Percentiles rank a stretch among this genome's conserved stretches.
Conservation (phyloP, 140 eudicot genomes). For the Cichorium intybus region DNA sequence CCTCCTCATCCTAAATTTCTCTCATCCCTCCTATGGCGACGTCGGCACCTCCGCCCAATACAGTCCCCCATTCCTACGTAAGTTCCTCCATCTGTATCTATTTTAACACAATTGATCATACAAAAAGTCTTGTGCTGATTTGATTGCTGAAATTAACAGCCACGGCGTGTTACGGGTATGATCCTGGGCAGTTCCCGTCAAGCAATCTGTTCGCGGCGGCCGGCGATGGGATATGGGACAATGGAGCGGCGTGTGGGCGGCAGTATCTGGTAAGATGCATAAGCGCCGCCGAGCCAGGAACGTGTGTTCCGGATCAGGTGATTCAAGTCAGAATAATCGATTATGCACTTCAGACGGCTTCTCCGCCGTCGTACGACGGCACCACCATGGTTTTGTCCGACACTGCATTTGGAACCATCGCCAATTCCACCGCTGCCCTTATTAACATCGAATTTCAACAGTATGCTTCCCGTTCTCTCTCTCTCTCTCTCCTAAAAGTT, state of each 20-base stretch:
- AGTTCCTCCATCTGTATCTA: constrained; percentile 13
- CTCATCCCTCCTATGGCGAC: constrained; percentile 33
- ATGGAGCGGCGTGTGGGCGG: constrained; percentile 67
- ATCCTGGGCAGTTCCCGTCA: constrained; percentile 55
- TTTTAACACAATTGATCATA: neutral
- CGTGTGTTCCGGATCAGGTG: constrained; percentile 37
- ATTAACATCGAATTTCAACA: constrained; percentile 63
- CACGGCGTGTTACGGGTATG: constrained; percentile 49
- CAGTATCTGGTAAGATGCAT: constrained; percentile 63
- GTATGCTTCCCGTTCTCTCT: constrained; percentile 28
- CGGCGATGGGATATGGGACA: constrained; percentile 67
- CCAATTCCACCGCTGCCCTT: constrained; percentile 22
- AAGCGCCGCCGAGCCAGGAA: constrained; percentile 38
- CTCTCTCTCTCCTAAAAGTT: neutral
- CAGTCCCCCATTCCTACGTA: constrained; percentile 55
- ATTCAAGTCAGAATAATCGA: constrained; percentile 55
- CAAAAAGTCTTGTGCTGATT: neutral
- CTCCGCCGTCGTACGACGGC: constrained; percentile 24
- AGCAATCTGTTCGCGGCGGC: constrained; percentile 65
- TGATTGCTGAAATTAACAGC: constrained; percentile 31
- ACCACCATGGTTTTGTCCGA: constrained; percentile 55
- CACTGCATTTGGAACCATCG: constrained; percentile 51
- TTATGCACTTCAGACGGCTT: constrained; percentile 27
- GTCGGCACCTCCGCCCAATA: constrained; percentile 56
- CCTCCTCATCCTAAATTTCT: constrained; percentile 7